phyloP scores from a whole-genome alignment of 352 stramenopile genomes.

The Phytopythium aichiense region DNA sequence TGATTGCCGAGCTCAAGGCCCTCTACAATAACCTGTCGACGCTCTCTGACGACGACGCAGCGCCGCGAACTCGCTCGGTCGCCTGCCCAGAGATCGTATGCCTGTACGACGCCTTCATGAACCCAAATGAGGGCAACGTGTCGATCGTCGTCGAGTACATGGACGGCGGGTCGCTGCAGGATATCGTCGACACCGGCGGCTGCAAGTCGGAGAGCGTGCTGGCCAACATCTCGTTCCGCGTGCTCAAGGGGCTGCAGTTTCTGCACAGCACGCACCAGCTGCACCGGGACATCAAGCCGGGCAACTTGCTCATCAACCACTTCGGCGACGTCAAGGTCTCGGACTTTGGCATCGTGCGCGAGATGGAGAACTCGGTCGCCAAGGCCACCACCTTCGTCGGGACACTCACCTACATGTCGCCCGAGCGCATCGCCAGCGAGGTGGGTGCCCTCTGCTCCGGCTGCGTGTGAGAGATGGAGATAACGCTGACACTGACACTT shows the following conservation, averaged over 20 bases:
- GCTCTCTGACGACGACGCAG: conserved; percentile 44
- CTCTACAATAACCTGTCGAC: conserved; percentile 86
- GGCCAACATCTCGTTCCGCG: conserved; percentile 84
- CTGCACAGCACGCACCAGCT: conserved; percentile 89
- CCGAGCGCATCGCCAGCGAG: conserved; percentile 90
- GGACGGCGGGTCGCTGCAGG: conserved; percentile 92
- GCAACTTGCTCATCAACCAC: conserved; percentile 93
- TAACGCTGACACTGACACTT: not conserved
- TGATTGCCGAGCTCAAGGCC: conserved; percentile 83
- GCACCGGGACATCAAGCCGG: conserved; percentile 94
- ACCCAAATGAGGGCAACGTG: conserved; percentile 87
- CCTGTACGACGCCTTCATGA: conserved; percentile 94
- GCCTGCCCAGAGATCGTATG: conserved; percentile 85
- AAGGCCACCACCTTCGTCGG: conserved; percentile 91
- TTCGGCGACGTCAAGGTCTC: conserved; percentile 89
- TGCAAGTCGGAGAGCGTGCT: conserved; percentile 87
- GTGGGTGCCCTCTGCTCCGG: conserved; percentile 10
- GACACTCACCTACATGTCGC: conserved; percentile 93
- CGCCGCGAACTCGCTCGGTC: conserved; percentile 24
- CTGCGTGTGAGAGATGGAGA: not conserved
- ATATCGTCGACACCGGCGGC: conserved; percentile 88
- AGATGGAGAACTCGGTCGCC: conserved; percentile 84
- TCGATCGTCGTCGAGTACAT: conserved; percentile 96
- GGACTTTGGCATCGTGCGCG: conserved; percentile 80
- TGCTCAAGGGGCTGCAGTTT: conserved; percentile 86